A percentile compares a stretch with the other conserved stretches of the same genome.
These are phyloP conservation scores for Sporothrix schenckii DNA, from an alignment of 2,329 filamentous ascomycete species.

Conservation along the genomic window DNA sequence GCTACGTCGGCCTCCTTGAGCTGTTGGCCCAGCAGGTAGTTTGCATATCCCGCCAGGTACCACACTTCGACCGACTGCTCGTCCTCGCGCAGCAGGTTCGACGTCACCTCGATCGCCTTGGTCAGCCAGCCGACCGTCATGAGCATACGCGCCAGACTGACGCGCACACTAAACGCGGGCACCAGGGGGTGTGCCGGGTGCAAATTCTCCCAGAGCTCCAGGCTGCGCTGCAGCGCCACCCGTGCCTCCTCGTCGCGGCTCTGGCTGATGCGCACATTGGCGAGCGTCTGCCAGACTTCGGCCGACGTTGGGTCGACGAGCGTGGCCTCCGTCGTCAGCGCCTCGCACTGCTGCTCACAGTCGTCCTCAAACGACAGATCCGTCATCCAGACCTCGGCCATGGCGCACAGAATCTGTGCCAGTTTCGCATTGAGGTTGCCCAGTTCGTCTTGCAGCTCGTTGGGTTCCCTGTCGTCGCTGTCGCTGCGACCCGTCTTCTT, in stretches of 20 bases:
- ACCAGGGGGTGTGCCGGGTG: slow-evolving; percentile 70
- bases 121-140: slow-evolving; percentile 89
- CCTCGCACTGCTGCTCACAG: slow-evolving; percentile 85
- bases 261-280: slow-evolving; percentile 92
- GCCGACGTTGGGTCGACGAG: slow-evolving; percentile 78
- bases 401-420: slow-evolving; percentile 88
- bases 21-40: slow-evolving; percentile 77
- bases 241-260: slow-evolving; percentile 75
- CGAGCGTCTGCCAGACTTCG: slow-evolving; percentile 93
- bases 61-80: slow-evolving; percentile 94
- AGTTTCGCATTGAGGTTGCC: slow-evolving; percentile 75
- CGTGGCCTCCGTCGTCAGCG: slow-evolving; percentile 86
- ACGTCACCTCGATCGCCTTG: slow-evolving; percentile 81
- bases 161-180: slow-evolving; percentile 82
- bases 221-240: slow-evolving; percentile 74
- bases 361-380: slow-evolving; percentile 92
- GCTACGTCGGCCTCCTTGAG: slow-evolving; percentile 47
- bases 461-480: background rate
- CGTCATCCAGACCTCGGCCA: slow-evolving; percentile 98
- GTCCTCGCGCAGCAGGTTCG: slow-evolving; percentile 82
- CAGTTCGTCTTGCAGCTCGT: slow-evolving; percentile 43
- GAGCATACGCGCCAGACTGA: slow-evolving; percentile 79
- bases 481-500: slow-evolving; percentile 13
- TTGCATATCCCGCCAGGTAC: slow-evolving; percentile 95
- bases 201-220: slow-evolving; percentile 81